phyloP scores from a whole-genome alignment of 1,284 basidiomycete genomes.

The Cryptococcus sp. region DNA sequence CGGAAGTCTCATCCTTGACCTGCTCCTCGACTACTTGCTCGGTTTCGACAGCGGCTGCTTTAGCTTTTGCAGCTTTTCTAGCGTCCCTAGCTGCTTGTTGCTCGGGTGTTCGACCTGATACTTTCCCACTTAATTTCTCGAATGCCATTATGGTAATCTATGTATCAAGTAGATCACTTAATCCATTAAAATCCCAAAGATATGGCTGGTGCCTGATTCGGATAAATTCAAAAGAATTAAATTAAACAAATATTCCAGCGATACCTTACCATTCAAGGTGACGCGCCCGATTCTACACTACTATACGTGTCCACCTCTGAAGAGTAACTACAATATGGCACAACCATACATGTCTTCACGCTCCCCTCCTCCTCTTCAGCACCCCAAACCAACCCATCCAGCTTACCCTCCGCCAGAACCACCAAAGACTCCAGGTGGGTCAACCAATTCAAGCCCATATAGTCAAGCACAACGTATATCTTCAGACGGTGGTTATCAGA shows the following conservation, averaged over 20 bases:
- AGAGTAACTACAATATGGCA: slow-evolving; percentile 18
- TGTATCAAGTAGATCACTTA: too few relatives aligned
- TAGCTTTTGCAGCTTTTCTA: slow-evolving; percentile 32
- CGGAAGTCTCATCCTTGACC: neutral
- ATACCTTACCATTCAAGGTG: neutral
- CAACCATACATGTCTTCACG: slow-evolving; percentile 47
- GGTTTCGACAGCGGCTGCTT: slow-evolving; percentile 4
- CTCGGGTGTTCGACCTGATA: slow-evolving; percentile 37
- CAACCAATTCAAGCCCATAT: slow-evolving; percentile 42
- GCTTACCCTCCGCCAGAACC: slow-evolving; percentile 80
- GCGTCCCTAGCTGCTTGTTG: slow-evolving; percentile 41
- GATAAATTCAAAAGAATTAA: neutral
- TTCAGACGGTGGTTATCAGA: slow-evolving; percentile 38
- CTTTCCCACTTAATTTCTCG: slow-evolving; percentile 7
- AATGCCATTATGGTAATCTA: neutral
- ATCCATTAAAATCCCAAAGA: too few relatives aligned
- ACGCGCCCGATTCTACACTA: neutral
- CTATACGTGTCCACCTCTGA: neutral
- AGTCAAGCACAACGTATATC: slow-evolving; percentile 50
- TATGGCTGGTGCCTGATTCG: neutral
- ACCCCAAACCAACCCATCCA: slow-evolving; percentile 84
- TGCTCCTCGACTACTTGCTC: neutral
- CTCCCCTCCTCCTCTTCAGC: slow-evolving; percentile 76
- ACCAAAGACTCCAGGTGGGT: slow-evolving; percentile 62
- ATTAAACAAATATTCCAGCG: neutral